Base-by-base conservation (phyloP, 495 filamentous ascomycete species). In the Talaromyces adpressus region DNA sequence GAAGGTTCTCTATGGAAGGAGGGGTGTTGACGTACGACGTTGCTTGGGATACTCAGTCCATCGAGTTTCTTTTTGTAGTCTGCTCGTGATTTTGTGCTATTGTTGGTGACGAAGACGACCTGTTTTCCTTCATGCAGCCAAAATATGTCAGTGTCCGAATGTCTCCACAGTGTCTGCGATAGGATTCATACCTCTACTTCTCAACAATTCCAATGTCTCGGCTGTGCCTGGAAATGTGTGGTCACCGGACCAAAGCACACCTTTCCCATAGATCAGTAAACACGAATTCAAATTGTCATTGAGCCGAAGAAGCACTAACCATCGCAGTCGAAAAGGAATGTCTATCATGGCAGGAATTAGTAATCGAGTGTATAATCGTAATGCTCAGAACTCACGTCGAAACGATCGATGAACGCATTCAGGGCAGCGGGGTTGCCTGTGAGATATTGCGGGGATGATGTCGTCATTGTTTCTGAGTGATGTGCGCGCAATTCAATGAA, bases 51-150 rank as follows among this genome's bases (percentile, higher is more conserved):
- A 0, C 90, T 91, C 68, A 97, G 78, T 23, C 71, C 75, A n/a
- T 88, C 85, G 54, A 98, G 85, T 68, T 97, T 98, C 77, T 93
- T 92, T 73, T 87, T 86, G 75, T 98, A 98, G 69, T 95, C 91
- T 25, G 85, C 81, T 18, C 94, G 90, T 18, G 93, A 96, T 72
- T 98, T 98, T 29, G 94, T 98, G 72, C 91, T 95, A 82, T 99
- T 99, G 75, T 99, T 99, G 3, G 94, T 98, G 53, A 99, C 94
- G 72, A 99, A 99, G 63, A 99, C 87, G 18, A 94, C 79, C 74
- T 87, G 90, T 74, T 99, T 99, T 61, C 91, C 92, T 94, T 65
- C 22, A 27, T 27, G 36, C 11, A 8, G 49, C 2, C 16, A 6
- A 45, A 5, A 30, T 39, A 23, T 29, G 29, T 47, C 18, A 12